Percentiles rank a stretch among this genome's conserved stretches.
phyloP scores from a whole-genome alignment of 129 eudicot genomes.

The Arctium minus region DNA sequence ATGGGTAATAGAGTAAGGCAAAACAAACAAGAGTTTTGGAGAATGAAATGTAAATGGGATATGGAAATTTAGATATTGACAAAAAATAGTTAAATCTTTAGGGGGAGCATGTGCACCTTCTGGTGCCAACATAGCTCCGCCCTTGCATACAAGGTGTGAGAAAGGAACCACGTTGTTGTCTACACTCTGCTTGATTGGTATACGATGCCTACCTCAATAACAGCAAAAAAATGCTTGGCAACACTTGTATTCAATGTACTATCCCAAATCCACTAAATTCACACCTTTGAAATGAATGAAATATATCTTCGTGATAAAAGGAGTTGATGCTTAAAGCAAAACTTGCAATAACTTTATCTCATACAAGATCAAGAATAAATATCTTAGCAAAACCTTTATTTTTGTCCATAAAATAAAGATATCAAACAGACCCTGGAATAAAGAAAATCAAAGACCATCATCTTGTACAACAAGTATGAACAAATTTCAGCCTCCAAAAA shows the following conservation, averaged over 20 bases:
- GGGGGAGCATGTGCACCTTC: too few relatives aligned
- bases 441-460: neutral
- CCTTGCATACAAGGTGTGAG: neutral
- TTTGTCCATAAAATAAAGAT: neutral
- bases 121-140: too few relatives aligned
- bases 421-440: slow-evolving; percentile 9
- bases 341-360: slow-evolving; percentile 13
- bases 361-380: slow-evolving; percentile 16
- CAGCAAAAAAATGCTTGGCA: neutral
- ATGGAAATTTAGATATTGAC: too few relatives aligned
- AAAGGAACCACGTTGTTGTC: neutral
- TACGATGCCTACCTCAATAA: neutral
- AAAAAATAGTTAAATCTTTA: too few relatives aligned
- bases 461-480: neutral
- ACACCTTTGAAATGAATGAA: neutral
- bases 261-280: too few relatives aligned
- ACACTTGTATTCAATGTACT: neutral
- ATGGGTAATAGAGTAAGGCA: too few relatives aligned
- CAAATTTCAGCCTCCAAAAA: neutral
- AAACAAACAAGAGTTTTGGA: too few relatives aligned
- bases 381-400: slow-evolving; percentile 13
- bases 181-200: too few relatives aligned
- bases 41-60: too few relatives aligned
- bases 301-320: slow-evolving; percentile 13
- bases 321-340: slow-evolving; percentile 18